Base-by-base conservation (phyloP, 495 filamentous ascomycete species). In the Parachaetomium inaequale region DNA sequence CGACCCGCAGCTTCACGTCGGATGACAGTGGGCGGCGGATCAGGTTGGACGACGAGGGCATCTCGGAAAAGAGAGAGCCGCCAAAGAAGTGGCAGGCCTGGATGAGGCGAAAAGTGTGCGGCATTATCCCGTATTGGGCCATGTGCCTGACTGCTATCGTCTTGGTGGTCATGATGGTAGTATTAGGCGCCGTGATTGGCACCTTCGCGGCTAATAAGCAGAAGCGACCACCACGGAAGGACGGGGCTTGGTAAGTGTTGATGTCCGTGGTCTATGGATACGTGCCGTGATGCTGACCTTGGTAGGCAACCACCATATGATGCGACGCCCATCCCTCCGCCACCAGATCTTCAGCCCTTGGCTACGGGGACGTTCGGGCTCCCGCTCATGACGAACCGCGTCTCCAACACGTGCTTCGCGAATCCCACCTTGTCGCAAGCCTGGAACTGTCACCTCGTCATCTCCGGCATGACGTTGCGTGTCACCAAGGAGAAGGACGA, bases 81-180 rank as follows among this genome's bases (percentile, higher is more conserved):
- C 45, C 68, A 72, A 87, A 76, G 77, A 82, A 67, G 58, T 89
- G 72, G 85, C 85, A 78, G 75, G 61, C 51, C 74, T 80, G 69
- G 74, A 86, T 72, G 76, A 83, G 74, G 73, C 82, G 72, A 76
- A 81, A 67, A 71, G 75, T 87, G 61, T 89, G 85, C 65, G 85
- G 86, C 25, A 75, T 83, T 14, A 67, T 91, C 15, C 89, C 88
- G 0, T 78, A 87, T 43, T 92, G 89, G 89, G 84, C 85, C 0
- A 68, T 91, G 28, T 74, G 81, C 34, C 72, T 90, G 23, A 76
- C 84, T 2, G 72, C 72, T 0, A 69, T 81, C 12, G 76, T 87
- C 7, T 64, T 87, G 6, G 40, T 85, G 21, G 72, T 89, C 62
- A 74, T 91, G 61, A 86, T 81, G 55, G 77, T 84, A 7, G 83